phyloP scores from a whole-genome alignment of 225 moss, liverwort and hornwort species.

The Bryum argenteum region DNA sequence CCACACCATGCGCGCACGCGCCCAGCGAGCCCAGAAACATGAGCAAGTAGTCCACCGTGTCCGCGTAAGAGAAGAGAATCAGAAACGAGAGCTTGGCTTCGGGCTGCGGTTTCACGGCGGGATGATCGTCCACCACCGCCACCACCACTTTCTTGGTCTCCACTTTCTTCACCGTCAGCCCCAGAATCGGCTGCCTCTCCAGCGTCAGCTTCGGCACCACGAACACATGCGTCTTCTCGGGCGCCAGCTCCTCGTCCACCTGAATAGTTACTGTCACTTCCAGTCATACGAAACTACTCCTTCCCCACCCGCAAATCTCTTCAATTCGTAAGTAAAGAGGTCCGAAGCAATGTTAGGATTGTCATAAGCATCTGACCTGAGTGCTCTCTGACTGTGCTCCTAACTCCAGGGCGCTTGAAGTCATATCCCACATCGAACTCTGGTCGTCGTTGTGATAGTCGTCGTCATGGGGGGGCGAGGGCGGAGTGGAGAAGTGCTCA shows the following conservation, averaged over 20 bases:
- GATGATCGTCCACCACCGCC: constrained; percentile 26
- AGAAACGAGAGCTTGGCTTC: constrained; percentile 48
- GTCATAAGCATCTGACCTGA: constrained; percentile 16
- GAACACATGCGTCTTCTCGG: constrained; percentile 22
- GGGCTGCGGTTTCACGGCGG: constrained; percentile 18
- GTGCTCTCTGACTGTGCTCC: constrained; percentile 34
- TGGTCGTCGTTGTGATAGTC: constrained; percentile 3
- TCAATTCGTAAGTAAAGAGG: no score
- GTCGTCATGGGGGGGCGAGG: constrained; percentile 14
- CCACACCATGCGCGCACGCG: constrained; percentile 72
- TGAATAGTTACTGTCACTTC: neutral
- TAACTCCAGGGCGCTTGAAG: constrained; percentile 14
- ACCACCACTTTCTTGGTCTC: constrained; percentile 30
- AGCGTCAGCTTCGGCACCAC: constrained; percentile 37
- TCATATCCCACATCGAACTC: constrained; percentile 17
- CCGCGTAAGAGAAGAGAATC: constrained; percentile 66
- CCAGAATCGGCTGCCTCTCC: constrained; percentile 39
- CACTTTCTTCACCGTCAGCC: constrained; percentile 33
- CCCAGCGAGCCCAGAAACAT: constrained; percentile 71
- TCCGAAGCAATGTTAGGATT: no score
- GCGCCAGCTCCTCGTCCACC: constrained; percentile 35
- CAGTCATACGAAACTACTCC: neutral
- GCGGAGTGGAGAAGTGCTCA: neutral
- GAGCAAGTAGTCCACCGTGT: constrained; percentile 65
- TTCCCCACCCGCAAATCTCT: no score